A percentile compares a stretch with the other conserved stretches of the same genome.
phyloP scores from a whole-genome alignment of 1,284 basidiomycete genomes.

The Ustilago crameri region DNA sequence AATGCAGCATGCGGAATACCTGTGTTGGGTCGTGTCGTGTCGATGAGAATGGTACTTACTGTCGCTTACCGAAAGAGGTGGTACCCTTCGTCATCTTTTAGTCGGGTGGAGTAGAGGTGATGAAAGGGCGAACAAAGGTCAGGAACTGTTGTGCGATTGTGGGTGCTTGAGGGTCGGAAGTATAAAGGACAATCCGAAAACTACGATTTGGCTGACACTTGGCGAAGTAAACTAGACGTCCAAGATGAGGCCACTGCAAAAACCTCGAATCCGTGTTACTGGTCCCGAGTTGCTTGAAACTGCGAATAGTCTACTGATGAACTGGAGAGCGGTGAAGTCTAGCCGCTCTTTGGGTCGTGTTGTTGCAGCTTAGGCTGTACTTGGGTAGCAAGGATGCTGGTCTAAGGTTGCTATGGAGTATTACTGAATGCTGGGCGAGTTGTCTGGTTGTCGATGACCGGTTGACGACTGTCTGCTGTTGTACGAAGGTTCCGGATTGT shows the following conservation, averaged over 20 bases:
- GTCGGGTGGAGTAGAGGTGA: constrained; percentile 10
- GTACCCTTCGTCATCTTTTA: constrained; percentile 68
- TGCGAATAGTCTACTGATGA: background rate
- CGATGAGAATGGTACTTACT: constrained; percentile 59
- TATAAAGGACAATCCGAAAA: constrained; percentile 27
- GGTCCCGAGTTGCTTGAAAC: background rate
- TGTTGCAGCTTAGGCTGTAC: background rate
- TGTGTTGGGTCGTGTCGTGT: background rate
- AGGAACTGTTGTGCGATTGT: constrained; percentile 15
- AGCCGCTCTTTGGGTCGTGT: background rate
- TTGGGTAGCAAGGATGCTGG: background rate
- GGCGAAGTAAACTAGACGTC: background rate
- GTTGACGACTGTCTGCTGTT: background rate
- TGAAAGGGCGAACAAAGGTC: constrained; percentile 13
- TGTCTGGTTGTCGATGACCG: constrained; percentile 4
- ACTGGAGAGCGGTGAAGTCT: background rate
- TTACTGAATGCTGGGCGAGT: background rate
- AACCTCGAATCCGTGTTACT: background rate
- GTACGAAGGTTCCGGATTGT: constrained; percentile 28
- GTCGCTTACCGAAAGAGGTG: constrained; percentile 68
- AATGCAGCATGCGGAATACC: constrained; percentile 79
- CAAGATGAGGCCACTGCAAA: background rate
- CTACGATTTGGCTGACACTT: constrained; percentile 7
- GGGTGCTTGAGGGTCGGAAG: background rate
- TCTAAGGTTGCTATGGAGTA: background rate